Evolutionary conservation across 2,329 filamentous ascomycete species (phyloP).

Genomic region (Fusarium verrucosum): DNA sequence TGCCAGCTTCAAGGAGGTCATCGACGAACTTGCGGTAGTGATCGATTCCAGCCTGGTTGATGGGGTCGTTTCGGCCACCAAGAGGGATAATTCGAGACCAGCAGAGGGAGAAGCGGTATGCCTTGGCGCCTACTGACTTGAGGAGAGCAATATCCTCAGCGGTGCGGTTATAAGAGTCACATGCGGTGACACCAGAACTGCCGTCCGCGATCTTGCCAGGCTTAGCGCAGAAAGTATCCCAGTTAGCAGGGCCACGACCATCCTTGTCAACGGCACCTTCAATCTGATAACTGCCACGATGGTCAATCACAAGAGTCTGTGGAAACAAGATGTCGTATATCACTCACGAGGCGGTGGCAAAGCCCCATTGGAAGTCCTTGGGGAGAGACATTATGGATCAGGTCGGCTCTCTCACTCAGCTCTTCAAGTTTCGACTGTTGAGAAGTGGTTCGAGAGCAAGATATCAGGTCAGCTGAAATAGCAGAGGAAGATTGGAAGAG

Average conservation of each 20-base stretch:
- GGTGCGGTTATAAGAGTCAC: constrained; percentile 86
- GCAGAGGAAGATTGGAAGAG: background rate
- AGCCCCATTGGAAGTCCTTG: constrained; percentile 80
- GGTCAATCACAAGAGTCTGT: constrained; percentile 32
- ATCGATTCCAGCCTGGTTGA: constrained; percentile 80
- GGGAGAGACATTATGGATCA: constrained; percentile 61
- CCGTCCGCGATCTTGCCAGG: constrained; percentile 85
- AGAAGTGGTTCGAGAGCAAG: background rate
- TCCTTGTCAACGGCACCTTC: constrained; percentile 80
- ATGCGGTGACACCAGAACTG: constrained; percentile 78
- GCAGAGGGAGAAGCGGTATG: constrained; percentile 86
- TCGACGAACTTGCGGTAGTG: constrained; percentile 84
- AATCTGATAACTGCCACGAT: constrained; percentile 78
- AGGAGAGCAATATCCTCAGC: constrained; percentile 80
- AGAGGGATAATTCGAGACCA: constrained; percentile 87
- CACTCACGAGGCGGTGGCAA: constrained; percentile 77
- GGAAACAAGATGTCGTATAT: background rate
- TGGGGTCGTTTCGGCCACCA: constrained; percentile 82
- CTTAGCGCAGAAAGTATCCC: constrained; percentile 87
- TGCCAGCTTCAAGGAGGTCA: constrained; percentile 78
- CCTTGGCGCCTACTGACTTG: constrained; percentile 75
- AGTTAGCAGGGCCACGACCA: constrained; percentile 83
- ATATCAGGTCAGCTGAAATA: constrained; percentile 12
- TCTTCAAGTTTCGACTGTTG: constrained; percentile 2
- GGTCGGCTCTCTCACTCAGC: too few relatives aligned